Evolutionary conservation across 2,329 filamentous ascomycete genomes (phyloP), one percentile per base, ranked within the genome.

Genomic region (Shiraia sp.): DNA sequence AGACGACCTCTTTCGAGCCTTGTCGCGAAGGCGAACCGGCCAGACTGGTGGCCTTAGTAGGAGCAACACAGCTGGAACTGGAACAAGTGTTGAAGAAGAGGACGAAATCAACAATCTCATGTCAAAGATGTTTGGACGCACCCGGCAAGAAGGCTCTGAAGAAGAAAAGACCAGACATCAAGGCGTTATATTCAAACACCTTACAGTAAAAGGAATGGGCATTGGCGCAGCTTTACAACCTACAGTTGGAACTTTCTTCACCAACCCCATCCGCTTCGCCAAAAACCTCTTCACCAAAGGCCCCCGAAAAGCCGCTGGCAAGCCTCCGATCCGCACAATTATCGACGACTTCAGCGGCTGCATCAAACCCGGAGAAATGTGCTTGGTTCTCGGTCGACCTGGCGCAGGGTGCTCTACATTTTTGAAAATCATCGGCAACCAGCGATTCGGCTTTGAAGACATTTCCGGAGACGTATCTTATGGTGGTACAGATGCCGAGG

Each of bases 311-410:
- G 63, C 69, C 40, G 62, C 47, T 25, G 68, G 53, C 30, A 82
- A 80, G 53, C 77, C 79, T 0, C 80, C 84, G 0, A 66, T 85
- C 14, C 80, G 79, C 49, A 85, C 82, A 0, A 83, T 90, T 32
- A 68, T 90, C 15, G 77, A 86, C 38, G 75, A 80, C 53, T 81
- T 78, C 42, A 79, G 83, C 59, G 86, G 86, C 9, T 87, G 83
- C 51, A 81, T 89, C 36, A 83, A 84, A 61, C 85, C 85, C 0
- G 86, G 85, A 14, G 84, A 88, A 66, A 87, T 88, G 85, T 68
- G 87, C 1, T 70, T 88, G 1, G 84, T 88, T 0, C 72, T 88
- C 0, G 86, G 86, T 3, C 76, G 84, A 1, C 85, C 86, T 0
- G 86, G 85, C 0, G 76, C 82, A 2, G 85, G 85, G 24, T 90